Base-by-base conservation (phyloP, 345 rosid species). In the Camelina laxa region DNA sequence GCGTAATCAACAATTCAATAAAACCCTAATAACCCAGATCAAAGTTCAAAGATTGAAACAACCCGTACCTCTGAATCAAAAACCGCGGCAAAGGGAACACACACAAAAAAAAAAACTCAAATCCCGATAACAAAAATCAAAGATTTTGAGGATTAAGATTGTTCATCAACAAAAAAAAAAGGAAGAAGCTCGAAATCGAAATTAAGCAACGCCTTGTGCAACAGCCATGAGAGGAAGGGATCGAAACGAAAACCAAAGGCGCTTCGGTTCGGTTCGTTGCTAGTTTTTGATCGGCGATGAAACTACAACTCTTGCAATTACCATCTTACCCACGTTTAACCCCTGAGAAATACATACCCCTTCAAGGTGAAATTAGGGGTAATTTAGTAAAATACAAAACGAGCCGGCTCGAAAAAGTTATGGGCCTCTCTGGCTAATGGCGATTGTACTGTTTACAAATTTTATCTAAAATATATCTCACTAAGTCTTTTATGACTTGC, bases 281-380 rank as follows among this genome's bases (percentile, higher is more conserved):
- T 78, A 1, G 69, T n/a, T 86, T 87, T 81, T 89, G 93, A 87
- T 93, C 97, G 97, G 89, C 88, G 87, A 86, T 83, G 88, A 80
- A 86, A 80, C 78, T 84, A 75, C 73, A 36, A 27, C 12, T 5
- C 0, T 0, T 1, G 35, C 66, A 85, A 79, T 82, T 75, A 85
- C 93, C 6, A 0, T 69, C 65, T 56, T 85, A 59, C 81, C 93
- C 97, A 63, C n/a, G 1, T 33, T 16, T 67, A 30, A 38, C 56
- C 51, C 5, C 6, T 39, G n/a, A 58, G 16, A 30, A 35, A 20
- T 62, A 12, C 11, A 31, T 17, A 11, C 9, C 17, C 11, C 30
- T 44, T 31, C 30, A 4, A 2, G 0, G 31, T 33, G 7, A 60
- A 13, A 48, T 2, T 16, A 79, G 17, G 82, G 82, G 68, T 74